Evolutionary conservation across 2,329 filamentous ascomycete genomes (phyloP), one percentile per base, ranked within the genome.

Genomic region (Diaporthe eres): DNA sequence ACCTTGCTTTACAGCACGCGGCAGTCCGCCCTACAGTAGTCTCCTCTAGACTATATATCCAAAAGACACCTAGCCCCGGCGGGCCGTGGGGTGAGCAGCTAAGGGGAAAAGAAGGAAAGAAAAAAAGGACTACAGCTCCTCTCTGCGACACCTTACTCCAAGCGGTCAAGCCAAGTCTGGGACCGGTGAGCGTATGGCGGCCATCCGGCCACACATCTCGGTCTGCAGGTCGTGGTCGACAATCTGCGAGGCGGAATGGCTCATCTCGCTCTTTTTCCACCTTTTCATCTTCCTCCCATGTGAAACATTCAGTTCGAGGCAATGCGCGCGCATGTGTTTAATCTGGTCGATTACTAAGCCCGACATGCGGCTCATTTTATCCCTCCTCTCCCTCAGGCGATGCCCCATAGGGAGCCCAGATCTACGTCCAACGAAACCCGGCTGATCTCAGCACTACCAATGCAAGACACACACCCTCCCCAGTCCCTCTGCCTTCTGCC

Each of bases 381-480:
- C n/a, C 34, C 65, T 34, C 65, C 34, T 70, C 65, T 39, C 34
- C 65, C 49, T 28, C 49, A 70, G 47, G 31, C 65, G 65, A 70
- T 70, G 65, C 65, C 49, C 49, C 49, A 55, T 70, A 70, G 34
- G 65, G 65, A 65, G 58, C 47, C 53, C 22, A 65, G 71, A 65
- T 73, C 58, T 63, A 42, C 71, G 57, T 37, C 60, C 44, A 61
- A 34, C 31, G 71, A 65, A 63, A 55, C 51, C 71, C 71, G 49
- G 71, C 71, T 73, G 47, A 73, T 63, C 55, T 73, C 71, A 73
- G 71, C 71, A 73, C 71, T 73, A 73, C 71, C 47, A 53, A 73
- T 60, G 71, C 71, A 65, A 53, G 71, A 73, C 71, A 73, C 71
- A 55, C 71, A 63, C 71, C 47, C 42, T 17, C 31, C 10, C 47